Evolutionary conservation across 495 filamentous ascomycete species (phyloP).

Genomic region (Podospora australis): DNA sequence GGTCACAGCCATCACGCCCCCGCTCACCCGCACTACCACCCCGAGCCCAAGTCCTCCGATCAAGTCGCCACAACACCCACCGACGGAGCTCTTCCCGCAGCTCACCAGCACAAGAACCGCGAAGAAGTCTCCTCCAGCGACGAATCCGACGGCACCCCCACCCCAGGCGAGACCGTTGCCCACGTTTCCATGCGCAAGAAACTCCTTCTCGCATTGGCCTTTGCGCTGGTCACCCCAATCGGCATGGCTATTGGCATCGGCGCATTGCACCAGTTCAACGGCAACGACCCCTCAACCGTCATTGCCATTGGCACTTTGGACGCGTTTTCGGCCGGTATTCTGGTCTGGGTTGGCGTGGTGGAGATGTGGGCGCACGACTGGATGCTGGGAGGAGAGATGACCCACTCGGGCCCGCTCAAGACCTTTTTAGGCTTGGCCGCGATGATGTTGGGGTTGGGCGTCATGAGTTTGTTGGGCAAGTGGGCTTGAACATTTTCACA

Average conservation of each 20-base stretch:
- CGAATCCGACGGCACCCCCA: background rate
- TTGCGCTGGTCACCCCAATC: slow-evolving; percentile 50
- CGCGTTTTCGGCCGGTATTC: slow-evolving; percentile 51
- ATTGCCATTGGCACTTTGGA: slow-evolving; percentile 54
- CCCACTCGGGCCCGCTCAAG: slow-evolving; percentile 12
- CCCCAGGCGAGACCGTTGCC: background rate
- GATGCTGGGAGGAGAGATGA: slow-evolving; percentile 5
- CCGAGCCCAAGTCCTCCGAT: slow-evolving; percentile 1
- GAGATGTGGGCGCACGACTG: slow-evolving; percentile 47
- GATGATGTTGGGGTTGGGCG: slow-evolving; percentile 18
- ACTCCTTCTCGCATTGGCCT: slow-evolving; percentile 41
- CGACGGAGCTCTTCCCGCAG: background rate
- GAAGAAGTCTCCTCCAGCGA: background rate
- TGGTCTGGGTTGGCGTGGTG: slow-evolving; percentile 53
- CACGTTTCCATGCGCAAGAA: slow-evolving; percentile 33
- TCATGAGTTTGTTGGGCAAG: slow-evolving; percentile 31
- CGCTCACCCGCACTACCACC: slow-evolving; percentile 14
- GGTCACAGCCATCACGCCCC: too few relatives aligned
- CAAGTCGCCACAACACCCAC: background rate
- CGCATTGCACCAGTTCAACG: slow-evolving; percentile 48
- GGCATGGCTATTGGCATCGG: slow-evolving; percentile 58
- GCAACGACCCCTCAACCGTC: slow-evolving; percentile 46
- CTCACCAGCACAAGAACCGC: background rate
- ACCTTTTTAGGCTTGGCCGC: slow-evolving; percentile 18
- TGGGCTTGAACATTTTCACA: slow-evolving; percentile 20